A percentile compares a stretch with the other conserved stretches of the same genome.
Evolutionary conservation across 352 stramenopile species (phyloP).

Genomic region (Globisporangium splendens): DNA sequence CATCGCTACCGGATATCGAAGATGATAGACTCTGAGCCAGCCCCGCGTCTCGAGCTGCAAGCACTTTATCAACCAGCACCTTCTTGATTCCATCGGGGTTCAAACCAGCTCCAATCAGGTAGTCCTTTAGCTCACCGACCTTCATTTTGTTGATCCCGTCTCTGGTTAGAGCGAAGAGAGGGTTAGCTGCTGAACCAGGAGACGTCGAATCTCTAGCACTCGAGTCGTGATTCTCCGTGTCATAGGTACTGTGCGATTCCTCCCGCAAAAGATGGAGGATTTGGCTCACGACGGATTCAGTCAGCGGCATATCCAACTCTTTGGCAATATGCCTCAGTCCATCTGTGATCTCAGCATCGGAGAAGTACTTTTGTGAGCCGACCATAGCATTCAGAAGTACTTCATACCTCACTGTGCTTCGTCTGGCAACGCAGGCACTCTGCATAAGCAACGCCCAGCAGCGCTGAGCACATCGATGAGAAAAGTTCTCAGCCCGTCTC

Average conservation of each 20-base stretch:
- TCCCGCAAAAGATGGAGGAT: slow-evolving; percentile 15
- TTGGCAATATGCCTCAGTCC: slow-evolving; percentile 34
- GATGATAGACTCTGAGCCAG: slow-evolving; percentile 5
- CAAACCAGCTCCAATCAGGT: slow-evolving; percentile 25
- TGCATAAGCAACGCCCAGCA: slow-evolving; percentile 34
- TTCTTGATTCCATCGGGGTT: slow-evolving; percentile 48
- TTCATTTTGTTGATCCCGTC: slow-evolving; percentile 39
- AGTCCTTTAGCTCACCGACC: slow-evolving; percentile 38
- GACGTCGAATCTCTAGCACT: not conserved
- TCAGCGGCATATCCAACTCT: slow-evolving; percentile 23
- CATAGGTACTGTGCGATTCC: slow-evolving; percentile 1
- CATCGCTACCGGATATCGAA: slow-evolving; percentile 1
- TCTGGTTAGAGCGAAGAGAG: slow-evolving; percentile 18
- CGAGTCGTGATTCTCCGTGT: not conserved
- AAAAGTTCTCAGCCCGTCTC: slow-evolving; percentile 11
- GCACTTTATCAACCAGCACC: slow-evolving; percentile 36
- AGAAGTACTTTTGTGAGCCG: slow-evolving; percentile 26
- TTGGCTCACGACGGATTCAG: slow-evolving; percentile 3
- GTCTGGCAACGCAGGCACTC: slow-evolving; percentile 5
- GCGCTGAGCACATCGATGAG: slow-evolving; percentile 13
- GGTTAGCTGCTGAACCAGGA: not conserved
- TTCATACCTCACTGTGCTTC: slow-evolving; percentile 19
- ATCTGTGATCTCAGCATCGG: slow-evolving; percentile 37
- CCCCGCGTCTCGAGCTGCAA: slow-evolving; percentile 24
- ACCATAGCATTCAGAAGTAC: slow-evolving; percentile 33